Percentiles rank a stretch among this genome's conserved stretches.
Conservation (phyloP, 1,284 basidiomycete genomes). For the Ustilago crameri region DNA sequence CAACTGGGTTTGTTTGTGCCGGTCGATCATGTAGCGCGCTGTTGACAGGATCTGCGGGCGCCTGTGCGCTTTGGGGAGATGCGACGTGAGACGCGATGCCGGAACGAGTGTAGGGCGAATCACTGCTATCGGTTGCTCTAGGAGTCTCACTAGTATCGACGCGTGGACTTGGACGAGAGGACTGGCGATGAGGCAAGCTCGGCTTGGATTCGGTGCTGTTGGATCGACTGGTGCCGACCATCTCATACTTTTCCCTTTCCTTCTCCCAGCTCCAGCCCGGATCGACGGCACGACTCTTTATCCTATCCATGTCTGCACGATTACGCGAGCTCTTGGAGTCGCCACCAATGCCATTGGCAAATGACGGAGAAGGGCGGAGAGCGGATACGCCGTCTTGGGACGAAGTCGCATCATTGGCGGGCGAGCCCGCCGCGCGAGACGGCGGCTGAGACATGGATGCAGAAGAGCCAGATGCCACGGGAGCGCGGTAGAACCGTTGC, state of each 20-base stretch:
- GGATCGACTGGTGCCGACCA: constrained; percentile 27
- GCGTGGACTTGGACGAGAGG: constrained; percentile 30
- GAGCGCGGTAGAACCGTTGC: constrained; percentile 5
- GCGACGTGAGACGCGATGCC: constrained; percentile 26
- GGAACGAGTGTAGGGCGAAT: constrained; percentile 6
- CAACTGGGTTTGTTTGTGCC: background rate
- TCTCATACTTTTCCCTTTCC: constrained; percentile 43
- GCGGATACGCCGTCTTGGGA: constrained; percentile 6
- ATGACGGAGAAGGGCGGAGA: constrained; percentile 37
- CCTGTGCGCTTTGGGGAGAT: constrained; percentile 33
- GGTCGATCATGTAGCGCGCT: constrained; percentile 3
- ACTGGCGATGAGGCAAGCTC: constrained; percentile 32
- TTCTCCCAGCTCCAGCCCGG: constrained; percentile 54
- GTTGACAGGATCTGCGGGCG: constrained; percentile 26
- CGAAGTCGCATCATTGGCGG: background rate
- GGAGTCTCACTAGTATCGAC: constrained; percentile 24
- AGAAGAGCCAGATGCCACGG: background rate
- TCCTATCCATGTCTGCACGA: constrained; percentile 50
- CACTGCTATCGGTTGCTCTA: constrained; percentile 5
- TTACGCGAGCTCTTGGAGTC: constrained; percentile 22
- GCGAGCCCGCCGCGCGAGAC: constrained; percentile 9
- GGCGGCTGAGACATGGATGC: constrained; percentile 19
- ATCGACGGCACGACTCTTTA: constrained; percentile 52
- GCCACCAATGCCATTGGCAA: constrained; percentile 10
- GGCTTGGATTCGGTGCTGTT: constrained; percentile 39